phyloP scores from a whole-genome alignment of 257 asterid species.

The Capsicum baccatum region DNA sequence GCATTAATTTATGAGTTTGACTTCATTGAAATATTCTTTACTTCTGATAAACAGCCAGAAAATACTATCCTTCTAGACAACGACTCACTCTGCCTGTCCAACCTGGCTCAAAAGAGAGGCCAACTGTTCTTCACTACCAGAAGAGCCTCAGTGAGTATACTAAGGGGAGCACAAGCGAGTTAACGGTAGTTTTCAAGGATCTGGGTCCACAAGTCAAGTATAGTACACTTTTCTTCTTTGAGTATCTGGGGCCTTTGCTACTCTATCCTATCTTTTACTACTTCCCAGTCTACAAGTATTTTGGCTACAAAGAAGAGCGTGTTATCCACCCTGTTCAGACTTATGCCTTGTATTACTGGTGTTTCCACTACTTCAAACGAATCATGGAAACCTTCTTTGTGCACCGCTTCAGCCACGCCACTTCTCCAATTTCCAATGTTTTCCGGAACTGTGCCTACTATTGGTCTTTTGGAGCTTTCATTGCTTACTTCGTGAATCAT shows the following conservation, averaged over 20 bases:
- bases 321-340: conserved; percentile 81
- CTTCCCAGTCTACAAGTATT: conserved; percentile 62
- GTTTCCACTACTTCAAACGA: conserved; percentile 91
- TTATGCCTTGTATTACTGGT: conserved; percentile 92
- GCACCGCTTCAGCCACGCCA: conserved; percentile 97
- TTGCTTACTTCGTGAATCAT: conserved; percentile 90
- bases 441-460: conserved; percentile 95
- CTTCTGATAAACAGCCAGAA: conserved; percentile 59
- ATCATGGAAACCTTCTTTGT: conserved; percentile 93
- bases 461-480: conserved; percentile 89
- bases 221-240: conserved; percentile 92
- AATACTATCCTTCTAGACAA: conserved; percentile 86
- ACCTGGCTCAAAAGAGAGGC: conserved; percentile 79
- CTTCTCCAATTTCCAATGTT: conserved; percentile 91
- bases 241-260: conserved; percentile 89
- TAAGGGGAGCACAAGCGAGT: conserved; percentile 54
- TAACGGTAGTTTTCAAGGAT: conserved; percentile 87
- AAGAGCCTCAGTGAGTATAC: conserved; percentile 80
- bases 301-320: conserved; percentile 77
- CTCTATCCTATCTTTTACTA: conserved; percentile 83
- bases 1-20: conserved; percentile 22
- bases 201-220: conserved; percentile 89
- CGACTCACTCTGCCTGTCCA: conserved; percentile 78
- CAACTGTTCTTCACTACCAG: conserved; percentile 66
- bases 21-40: conserved; percentile 25